Evolutionary conservation across 768 basidiomycete species (phyloP).

Genomic region (Mycena galopus): DNA sequence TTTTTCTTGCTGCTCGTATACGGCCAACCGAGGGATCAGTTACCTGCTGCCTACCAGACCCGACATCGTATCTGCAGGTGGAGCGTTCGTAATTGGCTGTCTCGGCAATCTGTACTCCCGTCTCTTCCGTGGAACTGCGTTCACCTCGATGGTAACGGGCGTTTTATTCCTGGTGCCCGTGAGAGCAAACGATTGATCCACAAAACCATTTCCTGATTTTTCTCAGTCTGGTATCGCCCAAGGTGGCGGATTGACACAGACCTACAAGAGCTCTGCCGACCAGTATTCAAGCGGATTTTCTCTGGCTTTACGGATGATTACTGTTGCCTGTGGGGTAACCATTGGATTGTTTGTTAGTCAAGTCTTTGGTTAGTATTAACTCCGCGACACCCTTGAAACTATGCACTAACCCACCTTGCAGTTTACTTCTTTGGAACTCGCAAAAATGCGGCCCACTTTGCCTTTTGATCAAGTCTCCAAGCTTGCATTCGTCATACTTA

Average conservation of each 20-base stretch:
- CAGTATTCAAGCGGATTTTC: conserved; percentile 85
- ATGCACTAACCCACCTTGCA: conserved; percentile 15
- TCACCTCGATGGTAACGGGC: conserved; percentile 94
- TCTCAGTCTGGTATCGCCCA: conserved; percentile 80
- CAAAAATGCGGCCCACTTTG: conserved; percentile 82
- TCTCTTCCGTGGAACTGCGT: conserved; percentile 82
- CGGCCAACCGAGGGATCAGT: conserved; percentile 75
- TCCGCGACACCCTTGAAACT: not conserved
- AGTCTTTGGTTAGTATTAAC: conserved; percentile 59
- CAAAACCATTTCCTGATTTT: conserved; percentile 31
- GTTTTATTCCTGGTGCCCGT: conserved; percentile 93
- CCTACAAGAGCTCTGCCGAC: conserved; percentile 70
- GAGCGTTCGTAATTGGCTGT: conserved; percentile 83
- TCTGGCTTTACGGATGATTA: conserved; percentile 85
- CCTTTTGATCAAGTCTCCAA: conserved; percentile 61
- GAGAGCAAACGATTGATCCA: conserved; percentile 44
- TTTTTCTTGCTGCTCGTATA: conserved; percentile 82
- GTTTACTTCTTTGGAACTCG: conserved; percentile 83
- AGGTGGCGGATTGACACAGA: conserved; percentile 77
- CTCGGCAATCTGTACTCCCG: conserved; percentile 88
- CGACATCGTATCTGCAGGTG: conserved; percentile 83
- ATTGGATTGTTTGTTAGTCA: conserved; percentile 88
- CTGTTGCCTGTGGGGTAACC: conserved; percentile 83
- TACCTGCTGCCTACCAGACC: conserved; percentile 73
- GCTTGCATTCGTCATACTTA: conserved; percentile 9